Percentiles rank a stretch among this genome's conserved stretches.
phyloP scores from a whole-genome alignment of 23 red algal genomes.

The Cyanidiococcus yangmingshanensis region DNA sequence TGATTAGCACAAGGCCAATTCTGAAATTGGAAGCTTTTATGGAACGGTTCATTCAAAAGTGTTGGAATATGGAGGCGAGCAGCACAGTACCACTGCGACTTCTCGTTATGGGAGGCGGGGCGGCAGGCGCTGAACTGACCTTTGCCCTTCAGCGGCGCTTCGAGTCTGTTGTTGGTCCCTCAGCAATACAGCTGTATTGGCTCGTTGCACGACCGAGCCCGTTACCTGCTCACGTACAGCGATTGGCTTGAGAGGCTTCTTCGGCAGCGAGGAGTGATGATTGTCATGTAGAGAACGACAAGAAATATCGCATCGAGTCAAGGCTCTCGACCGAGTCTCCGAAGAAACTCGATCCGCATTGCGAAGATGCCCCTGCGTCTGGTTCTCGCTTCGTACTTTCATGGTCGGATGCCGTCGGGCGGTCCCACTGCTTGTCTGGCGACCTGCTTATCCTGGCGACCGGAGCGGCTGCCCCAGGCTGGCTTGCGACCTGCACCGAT shows the following conservation, averaged over 20 bases:
- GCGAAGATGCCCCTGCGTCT: no score
- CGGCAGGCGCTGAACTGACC: not conserved
- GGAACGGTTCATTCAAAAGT: not conserved
- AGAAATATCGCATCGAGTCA: no score
- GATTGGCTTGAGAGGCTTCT: not conserved
- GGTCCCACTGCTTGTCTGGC: not conserved
- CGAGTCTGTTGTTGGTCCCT: not conserved
- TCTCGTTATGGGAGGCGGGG: conserved; percentile 4
- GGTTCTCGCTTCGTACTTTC: not conserved
- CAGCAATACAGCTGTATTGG: not conserved
- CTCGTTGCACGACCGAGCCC: not conserved
- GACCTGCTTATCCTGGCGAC: not conserved
- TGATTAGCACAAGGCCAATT: not conserved
- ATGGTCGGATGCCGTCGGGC: not conserved
- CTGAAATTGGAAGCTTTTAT: not conserved
- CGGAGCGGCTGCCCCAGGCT: not conserved
- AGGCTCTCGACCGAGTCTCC: no score
- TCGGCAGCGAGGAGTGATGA: no score
- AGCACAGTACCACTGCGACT: not conserved
- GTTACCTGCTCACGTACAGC: not conserved
- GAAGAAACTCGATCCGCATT: no score
- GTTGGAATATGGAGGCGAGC: not conserved
- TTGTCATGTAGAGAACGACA: no score
- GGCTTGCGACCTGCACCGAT: not conserved
- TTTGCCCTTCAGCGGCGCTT: conserved; percentile 4